Evolutionary conservation across 2,329 filamentous ascomycete species (phyloP), one percentile per base, ranked within the genome.

Genomic region (Fusarium penzigii): DNA sequence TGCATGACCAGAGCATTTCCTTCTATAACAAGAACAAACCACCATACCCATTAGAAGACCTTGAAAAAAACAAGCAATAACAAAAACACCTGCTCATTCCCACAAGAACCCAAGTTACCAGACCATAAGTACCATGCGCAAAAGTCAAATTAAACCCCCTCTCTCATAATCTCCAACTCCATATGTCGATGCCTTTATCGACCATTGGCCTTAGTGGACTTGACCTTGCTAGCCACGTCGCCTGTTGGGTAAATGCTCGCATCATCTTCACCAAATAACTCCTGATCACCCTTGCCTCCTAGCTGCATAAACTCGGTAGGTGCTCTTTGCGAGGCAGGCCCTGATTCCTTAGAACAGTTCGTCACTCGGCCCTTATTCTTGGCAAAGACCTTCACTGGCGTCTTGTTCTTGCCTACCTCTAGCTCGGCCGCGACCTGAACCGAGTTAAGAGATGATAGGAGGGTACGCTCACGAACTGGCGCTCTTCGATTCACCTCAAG

Each of bases 401-500:
- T 75, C 52, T 84, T 79, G 44, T 81, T 75, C 44, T 81, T 73
- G 17, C 79, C 76, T 17, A 82, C 75, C 6, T 87, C 81, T 16
- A 88, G 78, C 36, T 71, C 68, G 74, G 66, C 73, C 48, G 76
- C 70, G 17, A 84, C 67, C 46, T 79, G 71, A 8, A 94, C 83
- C 45, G 90, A 84, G 70, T 96, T 96, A 70, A 96, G 83, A 44
- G 82, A 86, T 63, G 88, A 88, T 38, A 99, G 80, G 48, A 97
- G 74, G 0, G 94, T 99, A 44, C 94, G 85, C 73, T 97, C 90
- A 13, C 94, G 85, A 25, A 82, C 77, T 0, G 91, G 75, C 57
- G 92, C 94, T 58, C 93, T 86, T 63, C 88, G 89, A 25, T 88
- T 85, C 68, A 99, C 92, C 61, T 94, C 91, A 10, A 99, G 81